Evolutionary conservation across 139 green algal species (phyloP).

Genomic region (Ulvella scutata): DNA sequence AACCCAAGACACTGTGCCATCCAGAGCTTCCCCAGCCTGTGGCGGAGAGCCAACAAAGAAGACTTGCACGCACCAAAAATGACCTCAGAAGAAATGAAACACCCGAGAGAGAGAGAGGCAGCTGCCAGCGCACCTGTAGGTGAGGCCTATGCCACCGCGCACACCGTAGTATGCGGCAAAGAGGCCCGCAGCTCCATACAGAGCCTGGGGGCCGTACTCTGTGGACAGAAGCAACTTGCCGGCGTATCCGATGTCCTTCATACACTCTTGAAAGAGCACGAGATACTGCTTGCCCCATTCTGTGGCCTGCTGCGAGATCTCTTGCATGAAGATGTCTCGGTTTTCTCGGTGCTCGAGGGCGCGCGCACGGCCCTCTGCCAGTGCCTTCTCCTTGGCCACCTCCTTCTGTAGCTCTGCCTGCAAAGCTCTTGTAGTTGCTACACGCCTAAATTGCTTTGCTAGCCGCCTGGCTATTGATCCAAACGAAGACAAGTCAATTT

Average conservation of each 20-base stretch:
- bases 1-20: too few species aligned
- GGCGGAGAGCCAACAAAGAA: too few species aligned
- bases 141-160: not conserved
- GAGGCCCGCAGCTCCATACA: not conserved
- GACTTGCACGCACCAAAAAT: too few species aligned
- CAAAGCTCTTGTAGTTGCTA: too few species aligned
- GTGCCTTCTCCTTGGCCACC: constrained; percentile 67
- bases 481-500: too few species aligned
- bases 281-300: constrained; percentile 31
- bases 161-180: constrained; percentile 3
- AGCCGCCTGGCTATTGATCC: too few species aligned
- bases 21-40: too few species aligned
- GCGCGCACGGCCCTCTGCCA: constrained; percentile 88
- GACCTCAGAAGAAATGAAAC: too few species aligned
- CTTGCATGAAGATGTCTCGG: constrained; percentile 67
- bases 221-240: not conserved
- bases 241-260: constrained; percentile 27
- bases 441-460: too few species aligned
- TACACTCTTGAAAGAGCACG: constrained; percentile 47
- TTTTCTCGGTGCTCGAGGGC: constrained; percentile 78
- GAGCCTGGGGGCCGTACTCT: not conserved
- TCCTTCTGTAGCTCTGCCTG: constrained; percentile 62
- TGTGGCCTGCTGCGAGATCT: constrained; percentile 18
- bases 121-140: not conserved
- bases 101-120: too few species aligned